Evolutionary conservation across 805 yeast species (phyloP).

Genomic region (Candida odintsovae): DNA sequence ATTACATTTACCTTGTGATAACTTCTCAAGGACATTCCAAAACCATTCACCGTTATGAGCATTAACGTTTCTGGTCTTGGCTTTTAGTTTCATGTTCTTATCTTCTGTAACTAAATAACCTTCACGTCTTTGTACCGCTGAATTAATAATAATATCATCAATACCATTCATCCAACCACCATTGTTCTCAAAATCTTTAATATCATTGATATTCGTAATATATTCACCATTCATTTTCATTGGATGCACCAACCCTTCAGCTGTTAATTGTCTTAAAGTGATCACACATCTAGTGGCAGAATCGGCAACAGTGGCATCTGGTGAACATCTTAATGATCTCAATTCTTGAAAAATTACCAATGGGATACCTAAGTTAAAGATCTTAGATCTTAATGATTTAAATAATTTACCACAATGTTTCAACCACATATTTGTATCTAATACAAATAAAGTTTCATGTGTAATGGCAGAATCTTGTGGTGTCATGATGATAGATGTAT

Average conservation of each 20-base stretch:
- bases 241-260: conserved; percentile 50
- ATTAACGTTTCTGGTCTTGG: conserved; percentile 49
- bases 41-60: conserved; percentile 59
- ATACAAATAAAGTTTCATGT: conserved; percentile 43
- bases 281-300: conserved; percentile 79
- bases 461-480: conserved; percentile 28
- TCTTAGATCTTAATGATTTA: conserved; percentile 57
- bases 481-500: conserved; percentile 1
- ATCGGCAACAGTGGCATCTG: conserved; percentile 69
- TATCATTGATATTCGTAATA: conserved; percentile 65
- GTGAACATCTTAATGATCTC: conserved; percentile 61
- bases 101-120: conserved; percentile 58
- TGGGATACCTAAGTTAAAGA: conserved; percentile 60
- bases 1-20: conserved; percentile 43
- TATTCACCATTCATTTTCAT: conserved; percentile 64
- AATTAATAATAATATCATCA: conserved; percentile 45
- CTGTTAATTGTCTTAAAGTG: conserved; percentile 59
- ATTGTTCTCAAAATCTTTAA: conserved; percentile 67
- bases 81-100: conserved; percentile 61
- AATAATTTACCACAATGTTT: conserved; percentile 74
- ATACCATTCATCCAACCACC: conserved; percentile 67
- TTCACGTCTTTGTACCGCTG: conserved; percentile 7
- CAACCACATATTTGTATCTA: conserved; percentile 78
- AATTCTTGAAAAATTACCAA: conserved; percentile 74
- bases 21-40: conserved; percentile 42